Evolutionary conservation across 148 eudicot genomes (phyloP).

Genomic region (Selenicereus undatus): DNA sequence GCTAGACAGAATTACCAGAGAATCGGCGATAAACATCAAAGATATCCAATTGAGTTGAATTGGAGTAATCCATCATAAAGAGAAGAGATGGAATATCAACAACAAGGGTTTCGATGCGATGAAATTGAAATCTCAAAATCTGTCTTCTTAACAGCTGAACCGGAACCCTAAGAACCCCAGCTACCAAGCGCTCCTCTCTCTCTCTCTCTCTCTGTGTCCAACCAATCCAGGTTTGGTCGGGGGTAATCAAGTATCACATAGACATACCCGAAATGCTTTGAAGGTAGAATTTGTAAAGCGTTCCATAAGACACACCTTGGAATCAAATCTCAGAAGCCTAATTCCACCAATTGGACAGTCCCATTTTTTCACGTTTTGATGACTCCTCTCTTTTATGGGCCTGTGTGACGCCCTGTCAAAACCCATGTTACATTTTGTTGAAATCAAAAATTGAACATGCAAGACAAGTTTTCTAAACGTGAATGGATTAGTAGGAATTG

Average conservation of each 20-base stretch:
- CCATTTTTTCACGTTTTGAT: too few species aligned
- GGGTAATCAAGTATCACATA: background rate
- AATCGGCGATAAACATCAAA: constrained; percentile 21
- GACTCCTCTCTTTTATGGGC: too few species aligned
- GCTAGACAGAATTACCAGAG: constrained; percentile 14
- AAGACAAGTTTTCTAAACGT: too few species aligned
- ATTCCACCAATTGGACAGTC: background rate
- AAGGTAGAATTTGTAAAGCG: too few species aligned
- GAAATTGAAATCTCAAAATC: background rate
- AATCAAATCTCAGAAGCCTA: background rate
- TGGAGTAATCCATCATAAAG: constrained; percentile 18
- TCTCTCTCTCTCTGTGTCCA: background rate
- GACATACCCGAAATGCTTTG: background rate
- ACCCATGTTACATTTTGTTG: too few species aligned
- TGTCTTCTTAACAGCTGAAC: background rate
- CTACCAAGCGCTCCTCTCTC: background rate
- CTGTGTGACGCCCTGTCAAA: too few species aligned
- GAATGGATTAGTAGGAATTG: too few species aligned
- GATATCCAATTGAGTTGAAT: constrained; percentile 22
- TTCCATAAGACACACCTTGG: background rate
- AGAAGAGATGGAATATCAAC: background rate
- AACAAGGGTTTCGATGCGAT: constrained; percentile 12
- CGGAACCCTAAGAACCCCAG: constrained; percentile 19
- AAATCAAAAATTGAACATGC: too few species aligned
- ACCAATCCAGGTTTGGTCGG: constrained; percentile 1